phyloP scores from a whole-genome alignment of 2,329 filamentous ascomycete species.

The Aspergillus bombycis region DNA sequence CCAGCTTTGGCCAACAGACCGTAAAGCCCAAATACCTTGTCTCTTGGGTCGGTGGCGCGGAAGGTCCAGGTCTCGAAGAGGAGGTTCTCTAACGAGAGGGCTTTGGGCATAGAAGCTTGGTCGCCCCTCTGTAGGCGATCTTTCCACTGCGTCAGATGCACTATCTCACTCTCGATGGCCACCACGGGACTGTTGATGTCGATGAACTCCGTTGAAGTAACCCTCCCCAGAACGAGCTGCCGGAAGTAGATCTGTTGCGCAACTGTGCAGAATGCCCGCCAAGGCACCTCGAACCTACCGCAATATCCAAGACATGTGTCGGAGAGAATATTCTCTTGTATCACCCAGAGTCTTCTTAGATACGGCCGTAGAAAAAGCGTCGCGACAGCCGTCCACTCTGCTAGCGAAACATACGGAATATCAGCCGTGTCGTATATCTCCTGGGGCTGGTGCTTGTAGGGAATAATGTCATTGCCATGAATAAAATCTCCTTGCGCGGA shows the following conservation, averaged over 20 bases:
- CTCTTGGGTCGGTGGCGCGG: slow-evolving; percentile 2
- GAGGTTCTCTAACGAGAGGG: slow-evolving; percentile 4
- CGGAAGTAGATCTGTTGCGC: slow-evolving; percentile 9
- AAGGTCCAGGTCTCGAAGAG: slow-evolving; percentile 13
- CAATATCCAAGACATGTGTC: slow-evolving; percentile 5
- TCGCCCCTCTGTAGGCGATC: slow-evolving; percentile 7
- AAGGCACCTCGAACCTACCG: slow-evolving; percentile 1
- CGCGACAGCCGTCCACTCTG: slow-evolving; percentile 5
- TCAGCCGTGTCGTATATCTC: slow-evolving; percentile 1
- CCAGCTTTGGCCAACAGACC: not conserved
- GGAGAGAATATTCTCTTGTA: slow-evolving; percentile 7
- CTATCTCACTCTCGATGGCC: slow-evolving; percentile 5
- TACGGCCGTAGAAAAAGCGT: slow-evolving; percentile 7
- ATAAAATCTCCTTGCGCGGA: not conserved
- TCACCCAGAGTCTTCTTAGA: slow-evolving; percentile 6
- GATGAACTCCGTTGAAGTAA: slow-evolving; percentile 6
- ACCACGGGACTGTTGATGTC: not conserved
- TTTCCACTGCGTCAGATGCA: slow-evolving; percentile 9
- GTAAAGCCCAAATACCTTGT: slow-evolving; percentile 9
- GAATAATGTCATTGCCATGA: not conserved
- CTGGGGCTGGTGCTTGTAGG: not conserved
- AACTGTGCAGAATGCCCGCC: slow-evolving; percentile 6
- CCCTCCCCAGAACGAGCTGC: not conserved
- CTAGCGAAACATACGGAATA: not conserved
- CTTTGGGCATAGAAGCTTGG: not conserved